Base-by-base conservation (phyloP, 345 rosid genomes). In the Pugionium cornutum region DNA sequence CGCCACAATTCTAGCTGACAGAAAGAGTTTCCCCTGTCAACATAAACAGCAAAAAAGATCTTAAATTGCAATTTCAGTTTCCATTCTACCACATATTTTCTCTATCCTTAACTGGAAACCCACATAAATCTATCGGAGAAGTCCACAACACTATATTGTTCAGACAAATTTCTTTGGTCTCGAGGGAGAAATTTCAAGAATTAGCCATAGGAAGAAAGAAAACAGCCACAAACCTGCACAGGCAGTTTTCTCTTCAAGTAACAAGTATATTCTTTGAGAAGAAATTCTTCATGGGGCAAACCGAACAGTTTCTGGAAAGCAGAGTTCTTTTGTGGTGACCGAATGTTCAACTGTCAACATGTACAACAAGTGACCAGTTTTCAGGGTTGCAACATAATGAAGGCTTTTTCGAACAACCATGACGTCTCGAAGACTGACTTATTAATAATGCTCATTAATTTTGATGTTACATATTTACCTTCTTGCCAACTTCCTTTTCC, bases 401-500 rank as follows among this genome's bases (percentile, higher is more conserved):
- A 43, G 36, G 26, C 0, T 27, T 33, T 28, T 36, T 43, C 3
- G 1, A 73, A 10, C 18, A 73, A 52, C 36, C 18, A 53, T n/a
- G 4, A 5, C 47, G 33, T 51, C 47, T 9, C 29, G 31, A 42
- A 67, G 48, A 31, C 1, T 30, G 29, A 26, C 36, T 10, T 48
- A 53, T 31, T 41, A 49, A 54, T 44, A 18, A 18, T 18, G 18
- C 18, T 18, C 18, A 18, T 18, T 18, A 18, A 18, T 18, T 18
- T 18, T 18, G 18, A 18, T 18, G 18, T 34, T 3, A 56, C 5
- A 55, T 59, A 29, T 60, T 67, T 78, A 88, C 97, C 98, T 88
- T 88, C 85, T 82, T 88, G 46, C 98, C 98, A 5, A 92, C 90
- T 83, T 89, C 98, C 78, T 85, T 92, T 70, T 85, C 98, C 80